Base-by-base conservation (phyloP, 2,329 filamentous ascomycete genomes). In the Calonectria leucothoes region DNA sequence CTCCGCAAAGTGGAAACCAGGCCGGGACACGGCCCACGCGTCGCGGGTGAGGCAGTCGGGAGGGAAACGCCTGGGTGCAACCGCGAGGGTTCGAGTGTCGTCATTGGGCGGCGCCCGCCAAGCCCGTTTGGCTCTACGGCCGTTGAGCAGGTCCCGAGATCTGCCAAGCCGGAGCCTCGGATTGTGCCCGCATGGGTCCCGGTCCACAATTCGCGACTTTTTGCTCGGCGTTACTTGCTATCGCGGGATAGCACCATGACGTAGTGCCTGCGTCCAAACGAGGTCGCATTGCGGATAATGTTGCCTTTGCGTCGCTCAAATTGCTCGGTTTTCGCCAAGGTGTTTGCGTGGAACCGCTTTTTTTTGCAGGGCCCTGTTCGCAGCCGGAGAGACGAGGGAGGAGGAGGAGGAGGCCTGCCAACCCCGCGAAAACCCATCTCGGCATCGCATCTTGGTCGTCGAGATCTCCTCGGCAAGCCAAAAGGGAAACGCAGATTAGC, bases 161-260 rank as follows among this genome's bases (percentile, higher is more conserved):
- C 74, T 78, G 78, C 76, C 78, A 79, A 79, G 74, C 71, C 75
- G 73, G 74, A 63, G 57, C 78, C 73, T 71, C 74, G 71, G 74
- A 64, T 55, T 51, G 31, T 49, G 48, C 42, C 66, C 71, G 68
- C 23, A 65, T 57, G 65, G 42, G 35, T 51, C 23, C 25, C 27
- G 71, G 20, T 52, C 71, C 45, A 59, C 51, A 39, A 70, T 42
- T 59, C 39, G 49, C 35, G 65, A 71, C 70, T 63, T 33, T 67
- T 69, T 49, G 39, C 77, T 79, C 77, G 76, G 76, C 59, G 77
- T 77, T 79, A 79, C 77, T 29, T 75, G 55, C 51, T 39, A 63
- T 49, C 52, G 52, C 52, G 51, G 52, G 20, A 45, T 52, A 64
- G 37, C 25, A 25, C 29, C 35, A 45, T 63, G 68, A 70, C 48